phyloP scores from a whole-genome alignment of 139 green algal species.

The Picochlorum sp. region DNA sequence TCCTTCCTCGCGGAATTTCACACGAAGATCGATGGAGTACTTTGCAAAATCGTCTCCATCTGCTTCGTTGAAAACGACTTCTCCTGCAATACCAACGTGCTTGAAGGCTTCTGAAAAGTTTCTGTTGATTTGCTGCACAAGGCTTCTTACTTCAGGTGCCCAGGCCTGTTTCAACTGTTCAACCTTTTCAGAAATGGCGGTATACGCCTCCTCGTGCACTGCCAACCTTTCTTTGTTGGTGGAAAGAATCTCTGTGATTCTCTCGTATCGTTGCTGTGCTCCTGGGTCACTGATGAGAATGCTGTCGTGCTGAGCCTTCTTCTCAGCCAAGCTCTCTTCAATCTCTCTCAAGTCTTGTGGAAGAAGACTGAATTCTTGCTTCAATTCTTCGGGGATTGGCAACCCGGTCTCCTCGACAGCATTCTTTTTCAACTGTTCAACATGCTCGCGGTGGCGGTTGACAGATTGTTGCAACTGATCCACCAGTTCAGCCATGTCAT shows the following conservation, averaged over 20 bases:
- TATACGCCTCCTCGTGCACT: slow-evolving; percentile 9
- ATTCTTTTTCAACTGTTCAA: slow-evolving; percentile 3
- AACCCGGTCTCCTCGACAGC: slow-evolving; percentile 6
- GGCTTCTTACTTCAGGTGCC: slow-evolving; percentile 64
- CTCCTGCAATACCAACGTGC: slow-evolving; percentile 61
- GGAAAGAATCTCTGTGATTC: slow-evolving; percentile 1
- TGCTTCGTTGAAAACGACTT: slow-evolving; percentile 62
- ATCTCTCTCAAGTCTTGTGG: neutral
- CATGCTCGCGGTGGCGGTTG: slow-evolving; percentile 11
- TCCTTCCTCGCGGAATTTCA: slow-evolving; percentile 72
- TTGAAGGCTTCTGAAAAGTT: slow-evolving; percentile 72
- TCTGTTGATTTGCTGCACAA: slow-evolving; percentile 62
- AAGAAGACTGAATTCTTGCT: neutral
- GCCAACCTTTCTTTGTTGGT: slow-evolving; percentile 8
- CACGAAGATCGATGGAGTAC: slow-evolving; percentile 62
- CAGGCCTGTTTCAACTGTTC: slow-evolving; percentile 49
- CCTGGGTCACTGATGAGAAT: slow-evolving; percentile 65
- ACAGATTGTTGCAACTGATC: neutral
- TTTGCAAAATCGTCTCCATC: slow-evolving; percentile 56
- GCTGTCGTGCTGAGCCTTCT: slow-evolving; percentile 33
- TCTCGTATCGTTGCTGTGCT: slow-evolving; percentile 48
- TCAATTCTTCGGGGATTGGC: slow-evolving; percentile 1
- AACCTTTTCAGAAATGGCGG: slow-evolving; percentile 15
- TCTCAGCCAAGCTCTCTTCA: neutral
- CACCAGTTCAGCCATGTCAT: slow-evolving; percentile 7